Percentiles rank a stretch among this genome's conserved stretches.
These are phyloP conservation scores for Cladosporium austrohemisphaericum DNA, from an alignment of 2,329 filamentous ascomycete genomes.

Conservation along the genomic window DNA sequence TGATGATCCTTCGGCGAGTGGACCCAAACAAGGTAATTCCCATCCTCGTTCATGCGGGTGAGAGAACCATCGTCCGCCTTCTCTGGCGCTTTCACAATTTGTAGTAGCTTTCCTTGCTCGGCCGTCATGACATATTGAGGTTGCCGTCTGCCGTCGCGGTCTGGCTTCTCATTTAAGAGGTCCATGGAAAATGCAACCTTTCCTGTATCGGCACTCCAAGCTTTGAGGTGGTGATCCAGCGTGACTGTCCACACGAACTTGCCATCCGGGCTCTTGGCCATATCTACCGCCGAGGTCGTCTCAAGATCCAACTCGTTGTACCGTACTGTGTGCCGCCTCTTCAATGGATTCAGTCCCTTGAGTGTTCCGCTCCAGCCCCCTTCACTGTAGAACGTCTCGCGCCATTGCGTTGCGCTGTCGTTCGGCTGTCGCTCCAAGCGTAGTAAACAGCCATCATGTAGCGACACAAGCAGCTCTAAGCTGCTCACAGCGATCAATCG, in stretches of 20 bases:
- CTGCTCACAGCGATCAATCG: constrained; percentile 71
- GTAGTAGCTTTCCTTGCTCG: constrained; percentile 70
- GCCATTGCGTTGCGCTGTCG: constrained; percentile 58
- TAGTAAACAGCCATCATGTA: constrained; percentile 74
- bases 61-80: constrained; percentile 41
- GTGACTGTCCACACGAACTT: constrained; percentile 72
- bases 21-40: constrained; percentile 64
- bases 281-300: constrained; percentile 62
- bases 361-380: constrained; percentile 65
- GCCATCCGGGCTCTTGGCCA: constrained; percentile 44
- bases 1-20: constrained; percentile 86
- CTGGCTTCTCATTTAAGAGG: constrained; percentile 59
- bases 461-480: constrained; percentile 71
- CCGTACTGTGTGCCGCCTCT: constrained; percentile 59
- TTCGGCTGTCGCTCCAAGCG: constrained; percentile 61
- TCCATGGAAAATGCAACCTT: constrained; percentile 74
- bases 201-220: constrained; percentile 84
- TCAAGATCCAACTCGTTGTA: constrained; percentile 65
- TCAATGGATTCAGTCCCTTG: constrained; percentile 63
- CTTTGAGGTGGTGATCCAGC: constrained; percentile 80
- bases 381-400: constrained; percentile 67
- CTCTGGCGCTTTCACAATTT: constrained; percentile 61
- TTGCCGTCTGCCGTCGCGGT: constrained; percentile 45
- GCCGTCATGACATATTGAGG: constrained; percentile 75
- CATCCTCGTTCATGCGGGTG: constrained; percentile 17